A percentile compares a stretch with the other conserved stretches of the same genome.
These are phyloP conservation scores for Kodamaea fukazawae DNA, from an alignment of 805 yeast species.

Conservation along the genomic window DNA sequence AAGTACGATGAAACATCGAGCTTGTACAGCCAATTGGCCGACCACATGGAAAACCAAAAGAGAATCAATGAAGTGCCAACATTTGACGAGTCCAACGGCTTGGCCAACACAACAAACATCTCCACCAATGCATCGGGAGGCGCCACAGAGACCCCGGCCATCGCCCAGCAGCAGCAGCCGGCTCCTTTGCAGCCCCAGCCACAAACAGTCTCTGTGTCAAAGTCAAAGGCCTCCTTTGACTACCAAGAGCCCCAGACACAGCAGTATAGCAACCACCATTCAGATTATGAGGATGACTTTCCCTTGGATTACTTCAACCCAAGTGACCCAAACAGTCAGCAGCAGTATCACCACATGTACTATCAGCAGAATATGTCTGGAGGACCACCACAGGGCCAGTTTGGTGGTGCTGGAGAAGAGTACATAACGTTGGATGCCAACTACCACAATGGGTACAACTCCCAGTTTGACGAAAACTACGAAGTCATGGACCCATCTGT, in stretches of 20 bases:
- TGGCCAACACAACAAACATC: not conserved
- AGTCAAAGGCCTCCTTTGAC: conserved; percentile 16
- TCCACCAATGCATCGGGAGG: not conserved
- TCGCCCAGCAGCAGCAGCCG: conserved; percentile 2
- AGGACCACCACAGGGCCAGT: conserved; percentile 1
- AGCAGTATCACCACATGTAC: conserved; percentile 2
- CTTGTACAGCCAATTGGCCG: conserved; percentile 53
- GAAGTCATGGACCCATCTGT: conserved; percentile 21
- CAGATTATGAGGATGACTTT: conserved; percentile 58
- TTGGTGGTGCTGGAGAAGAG: conserved; percentile 14
- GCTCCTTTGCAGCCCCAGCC: conserved; percentile 10
- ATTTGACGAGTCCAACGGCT: conserved; percentile 2
- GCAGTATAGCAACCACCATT: conserved; percentile 14
- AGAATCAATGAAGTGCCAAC: conserved; percentile 5
- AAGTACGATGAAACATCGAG: conserved; percentile 53
- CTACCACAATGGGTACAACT: conserved; percentile 13
- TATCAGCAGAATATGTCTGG: not conserved
- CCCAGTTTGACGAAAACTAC: conserved; percentile 16
- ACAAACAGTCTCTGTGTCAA: conserved; percentile 6
- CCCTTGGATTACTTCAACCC: conserved; percentile 66
- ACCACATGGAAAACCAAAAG: conserved; percentile 37
- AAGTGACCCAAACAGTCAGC: conserved; percentile 25
- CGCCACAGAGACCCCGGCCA: conserved; percentile 5
- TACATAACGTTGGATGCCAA: conserved; percentile 24
- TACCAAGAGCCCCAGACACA: conserved; percentile 24